Conservation (phyloP, 805 yeast genomes). For the Zygotorulaspora chibaensis region DNA sequence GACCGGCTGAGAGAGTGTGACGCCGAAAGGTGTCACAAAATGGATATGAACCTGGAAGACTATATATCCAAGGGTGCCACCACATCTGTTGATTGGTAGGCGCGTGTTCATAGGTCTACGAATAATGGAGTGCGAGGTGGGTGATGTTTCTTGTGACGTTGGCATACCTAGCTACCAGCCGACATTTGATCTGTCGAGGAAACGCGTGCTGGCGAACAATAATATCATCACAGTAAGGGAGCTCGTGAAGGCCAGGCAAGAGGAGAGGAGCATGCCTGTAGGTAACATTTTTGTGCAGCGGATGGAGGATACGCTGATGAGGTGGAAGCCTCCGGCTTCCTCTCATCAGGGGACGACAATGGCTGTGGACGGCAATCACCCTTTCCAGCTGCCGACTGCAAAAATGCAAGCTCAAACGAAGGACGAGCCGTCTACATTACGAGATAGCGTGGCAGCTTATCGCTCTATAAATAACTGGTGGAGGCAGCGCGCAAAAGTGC, state of each 20-base stretch:
- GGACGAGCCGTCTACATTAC: neutral
- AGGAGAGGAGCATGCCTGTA: slow-evolving; percentile 15
- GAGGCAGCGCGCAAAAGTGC: neutral
- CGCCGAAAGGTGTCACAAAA: neutral
- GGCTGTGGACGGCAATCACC: slow-evolving; percentile 28
- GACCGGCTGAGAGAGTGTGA: too few species aligned
- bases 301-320: slow-evolving; percentile 29
- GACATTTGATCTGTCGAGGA: slow-evolving; percentile 13
- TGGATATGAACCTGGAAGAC: neutral
- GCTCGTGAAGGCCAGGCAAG: slow-evolving; percentile 27
- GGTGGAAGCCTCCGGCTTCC: slow-evolving; percentile 28
- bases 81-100: neutral
- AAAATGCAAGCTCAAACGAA: neutral
- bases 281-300: slow-evolving; percentile 18
- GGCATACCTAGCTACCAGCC: slow-evolving; percentile 13
- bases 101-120: neutral
- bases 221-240: slow-evolving; percentile 23
- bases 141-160: slow-evolving; percentile 10
- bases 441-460: neutral
- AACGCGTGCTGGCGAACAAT: slow-evolving; percentile 15
- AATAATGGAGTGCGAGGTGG: neutral
- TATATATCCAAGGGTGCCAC: too few species aligned
- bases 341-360: slow-evolving; percentile 24
- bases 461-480: slow-evolving; percentile 2
- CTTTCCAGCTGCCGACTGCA: slow-evolving; percentile 24